phyloP scores from a whole-genome alignment of 2,329 filamentous ascomycete genomes.

The Pestalotiopsis sp. region DNA sequence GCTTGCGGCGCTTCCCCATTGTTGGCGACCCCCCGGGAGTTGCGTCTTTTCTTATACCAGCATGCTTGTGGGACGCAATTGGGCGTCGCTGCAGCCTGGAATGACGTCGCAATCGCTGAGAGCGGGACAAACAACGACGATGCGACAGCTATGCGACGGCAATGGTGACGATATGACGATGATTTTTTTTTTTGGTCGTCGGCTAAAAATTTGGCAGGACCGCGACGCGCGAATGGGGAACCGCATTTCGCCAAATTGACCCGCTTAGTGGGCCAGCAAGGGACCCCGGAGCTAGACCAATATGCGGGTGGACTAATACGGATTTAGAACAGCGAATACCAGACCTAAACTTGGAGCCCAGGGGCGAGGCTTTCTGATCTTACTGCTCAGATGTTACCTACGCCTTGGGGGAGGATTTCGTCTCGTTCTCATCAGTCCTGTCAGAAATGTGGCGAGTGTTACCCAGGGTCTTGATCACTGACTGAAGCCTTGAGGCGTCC shows the following conservation, averaged over 20 bases:
- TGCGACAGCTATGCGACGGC: neutral
- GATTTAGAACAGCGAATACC: constrained; percentile 5
- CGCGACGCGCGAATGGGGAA: neutral
- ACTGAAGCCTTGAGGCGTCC: too few relatives aligned
- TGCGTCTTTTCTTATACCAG: neutral
- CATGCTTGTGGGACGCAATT: neutral
- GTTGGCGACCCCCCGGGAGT: constrained; percentile 13
- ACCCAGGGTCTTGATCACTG: neutral
- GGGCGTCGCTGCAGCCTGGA: too few relatives aligned
- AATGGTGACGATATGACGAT: neutral
- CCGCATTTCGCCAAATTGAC: neutral
- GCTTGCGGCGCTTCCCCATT: constrained; percentile 41
- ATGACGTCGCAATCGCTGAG: neutral
- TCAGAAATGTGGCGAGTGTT: neutral
- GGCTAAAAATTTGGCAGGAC: constrained; percentile 1
- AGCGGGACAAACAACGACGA: neutral
- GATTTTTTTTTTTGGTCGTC: neutral
- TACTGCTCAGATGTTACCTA: neutral
- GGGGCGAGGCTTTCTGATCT: neutral
- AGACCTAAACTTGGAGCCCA: neutral
- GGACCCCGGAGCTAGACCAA: neutral
- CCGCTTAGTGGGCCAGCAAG: constrained; percentile 1
- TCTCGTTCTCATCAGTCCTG: neutral
- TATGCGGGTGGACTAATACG: constrained; percentile 11
- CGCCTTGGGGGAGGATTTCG: neutral